phyloP scores from a whole-genome alignment of 108 stramenopile genomes.

The Conticribra guillardii region DNA sequence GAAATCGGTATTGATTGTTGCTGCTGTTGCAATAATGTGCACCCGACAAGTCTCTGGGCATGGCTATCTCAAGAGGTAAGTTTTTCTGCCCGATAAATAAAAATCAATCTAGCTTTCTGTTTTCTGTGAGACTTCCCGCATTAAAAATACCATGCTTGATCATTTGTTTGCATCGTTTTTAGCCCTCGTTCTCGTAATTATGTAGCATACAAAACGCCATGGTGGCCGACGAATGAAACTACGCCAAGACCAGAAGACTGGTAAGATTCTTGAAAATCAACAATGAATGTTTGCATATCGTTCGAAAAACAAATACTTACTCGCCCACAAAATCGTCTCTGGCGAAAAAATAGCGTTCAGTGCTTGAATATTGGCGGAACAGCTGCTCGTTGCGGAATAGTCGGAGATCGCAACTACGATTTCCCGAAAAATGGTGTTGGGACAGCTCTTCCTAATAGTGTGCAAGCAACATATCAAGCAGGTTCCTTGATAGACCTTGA shows the following conservation, averaged over 20 bases:
- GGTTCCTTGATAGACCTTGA: slow-evolving; percentile 45
- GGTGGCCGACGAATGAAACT: slow-evolving; percentile 30
- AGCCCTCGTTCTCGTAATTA: slow-evolving; percentile 41
- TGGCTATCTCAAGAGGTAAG: slow-evolving; percentile 25
- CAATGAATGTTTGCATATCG: neutral
- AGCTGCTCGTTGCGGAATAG: slow-evolving; percentile 19
- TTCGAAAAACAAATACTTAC: neutral
- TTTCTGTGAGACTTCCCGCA: neutral
- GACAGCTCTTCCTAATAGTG: slow-evolving; percentile 38
- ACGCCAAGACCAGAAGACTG: slow-evolving; percentile 21
- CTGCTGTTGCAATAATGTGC: neutral
- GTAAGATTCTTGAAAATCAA: neutral
- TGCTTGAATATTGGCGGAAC: slow-evolving; percentile 37
- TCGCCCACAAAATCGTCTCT: neutral
- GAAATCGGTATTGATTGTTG: slow-evolving; percentile 10
- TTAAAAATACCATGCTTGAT: no score
- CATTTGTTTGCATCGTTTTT: neutral
- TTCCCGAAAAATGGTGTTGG: slow-evolving; percentile 32
- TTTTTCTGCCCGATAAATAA: neutral
- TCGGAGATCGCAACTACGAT: slow-evolving; percentile 43
- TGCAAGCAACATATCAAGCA: slow-evolving; percentile 39
- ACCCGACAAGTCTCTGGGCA: slow-evolving; percentile 12
- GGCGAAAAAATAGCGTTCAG: slow-evolving; percentile 2
- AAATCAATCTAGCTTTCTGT: neutral
- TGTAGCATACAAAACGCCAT: slow-evolving; percentile 24